These are phyloP conservation scores for Clarireedia paspali DNA, from an alignment of 2,329 filamentous ascomycete species.

Conservation along the genomic window DNA sequence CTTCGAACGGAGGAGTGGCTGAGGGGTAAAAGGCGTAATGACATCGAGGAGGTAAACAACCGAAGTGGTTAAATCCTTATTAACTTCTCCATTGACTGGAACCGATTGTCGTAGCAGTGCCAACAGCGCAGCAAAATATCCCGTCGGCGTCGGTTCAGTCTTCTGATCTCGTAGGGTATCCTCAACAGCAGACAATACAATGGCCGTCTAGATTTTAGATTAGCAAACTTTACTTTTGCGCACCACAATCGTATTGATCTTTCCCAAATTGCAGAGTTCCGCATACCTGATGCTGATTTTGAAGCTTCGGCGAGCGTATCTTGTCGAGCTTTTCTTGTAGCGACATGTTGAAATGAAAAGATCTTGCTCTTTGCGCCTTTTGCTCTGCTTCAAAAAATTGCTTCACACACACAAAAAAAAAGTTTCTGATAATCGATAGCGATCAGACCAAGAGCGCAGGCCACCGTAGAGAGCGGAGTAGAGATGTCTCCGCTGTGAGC, in stretches of 20 bases:
- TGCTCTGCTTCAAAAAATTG: conserved; percentile 6
- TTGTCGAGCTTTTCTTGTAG: conserved; percentile 91
- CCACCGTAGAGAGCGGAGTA: conserved; percentile 6
- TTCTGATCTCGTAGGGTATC: conserved; percentile 86
- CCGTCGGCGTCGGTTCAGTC: conserved; percentile 73
- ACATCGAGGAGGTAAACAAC: conserved; percentile 94
- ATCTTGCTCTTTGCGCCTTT: conserved; percentile 22
- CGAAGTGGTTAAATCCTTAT: conserved; percentile 75
- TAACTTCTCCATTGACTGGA: conserved; percentile 55
- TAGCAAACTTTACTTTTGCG: conserved; percentile 4
- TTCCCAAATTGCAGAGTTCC: conserved; percentile 20
- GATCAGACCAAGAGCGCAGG: conserved; percentile 10
- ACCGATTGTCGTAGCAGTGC: conserved; percentile 76
- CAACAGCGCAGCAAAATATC: conserved; percentile 92
- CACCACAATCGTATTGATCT: background rate
- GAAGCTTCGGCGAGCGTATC: conserved; percentile 92
- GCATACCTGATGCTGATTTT: conserved; percentile 83
- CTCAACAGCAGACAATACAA: conserved; percentile 86
- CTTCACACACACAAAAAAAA: conserved; percentile 10
- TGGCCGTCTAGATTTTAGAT: conserved; percentile 53
- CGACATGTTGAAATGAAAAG: conserved; percentile 38
- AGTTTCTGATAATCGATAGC: conserved; percentile 15
- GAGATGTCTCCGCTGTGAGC: too few species aligned
- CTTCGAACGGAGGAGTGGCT: conserved; percentile 83
- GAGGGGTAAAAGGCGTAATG: conserved; percentile 75